Conservation (phyloP, 495 filamentous ascomycete genomes). For the Penicillium antarcticum region DNA sequence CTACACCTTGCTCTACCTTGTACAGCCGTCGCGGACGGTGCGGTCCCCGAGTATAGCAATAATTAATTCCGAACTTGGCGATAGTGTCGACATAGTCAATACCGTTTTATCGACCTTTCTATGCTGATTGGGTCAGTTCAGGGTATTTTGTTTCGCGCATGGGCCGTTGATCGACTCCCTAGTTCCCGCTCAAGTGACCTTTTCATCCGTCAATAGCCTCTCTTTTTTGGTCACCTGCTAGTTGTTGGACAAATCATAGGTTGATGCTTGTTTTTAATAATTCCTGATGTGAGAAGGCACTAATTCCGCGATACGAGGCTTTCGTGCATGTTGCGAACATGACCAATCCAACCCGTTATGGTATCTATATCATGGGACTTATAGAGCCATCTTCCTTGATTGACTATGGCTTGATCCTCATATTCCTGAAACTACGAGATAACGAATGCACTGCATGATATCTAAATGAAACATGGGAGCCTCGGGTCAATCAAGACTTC, state of each 20-base stretch:
- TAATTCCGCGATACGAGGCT: constrained; percentile 13
- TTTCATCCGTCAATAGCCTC: constrained; percentile 1
- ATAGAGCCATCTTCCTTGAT: not conserved
- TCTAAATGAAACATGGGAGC: not conserved
- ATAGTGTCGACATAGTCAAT: not conserved
- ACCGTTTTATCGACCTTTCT: constrained; percentile 11
- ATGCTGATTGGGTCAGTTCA: not conserved
- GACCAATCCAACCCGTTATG: constrained; percentile 10
- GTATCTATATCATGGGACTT: not conserved
- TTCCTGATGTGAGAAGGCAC: not conserved
- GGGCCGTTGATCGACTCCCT: constrained; percentile 34
- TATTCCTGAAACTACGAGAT: too few relatives aligned
- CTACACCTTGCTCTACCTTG: constrained; percentile 15
- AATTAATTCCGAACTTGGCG: not conserved
- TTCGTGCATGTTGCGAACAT: constrained; percentile 17
- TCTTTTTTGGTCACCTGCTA: constrained; percentile 32
- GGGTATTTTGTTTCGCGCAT: constrained; percentile 20
- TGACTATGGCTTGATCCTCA: too few relatives aligned
- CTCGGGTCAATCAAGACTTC: not conserved
- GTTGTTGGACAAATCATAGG: not conserved
- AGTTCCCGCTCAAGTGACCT: constrained; percentile 36
- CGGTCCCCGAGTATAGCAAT: constrained; percentile 1
- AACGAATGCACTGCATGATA: not conserved
- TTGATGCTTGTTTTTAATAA: not conserved
- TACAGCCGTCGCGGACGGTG: constrained; percentile 14